Conservation (phyloP, 495 filamentous ascomycete species). For the Xylaria flabelliformis region DNA sequence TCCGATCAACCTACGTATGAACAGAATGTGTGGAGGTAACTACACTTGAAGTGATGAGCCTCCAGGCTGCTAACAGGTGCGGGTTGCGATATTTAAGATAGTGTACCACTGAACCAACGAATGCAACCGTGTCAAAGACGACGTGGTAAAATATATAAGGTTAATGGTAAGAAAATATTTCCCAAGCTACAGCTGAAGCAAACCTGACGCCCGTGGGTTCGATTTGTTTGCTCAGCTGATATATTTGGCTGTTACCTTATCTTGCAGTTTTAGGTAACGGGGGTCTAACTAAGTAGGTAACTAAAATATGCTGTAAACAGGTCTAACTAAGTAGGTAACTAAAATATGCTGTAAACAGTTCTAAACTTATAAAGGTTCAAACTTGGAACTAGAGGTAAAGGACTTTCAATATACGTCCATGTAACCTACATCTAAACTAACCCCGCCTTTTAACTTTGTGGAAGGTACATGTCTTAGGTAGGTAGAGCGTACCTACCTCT, state of each 20-base stretch:
- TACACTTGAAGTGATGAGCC: background rate
- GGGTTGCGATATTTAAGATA: background rate
- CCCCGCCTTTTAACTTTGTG: background rate
- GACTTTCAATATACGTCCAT: too few relatives aligned
- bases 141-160: background rate
- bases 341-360: background rate
- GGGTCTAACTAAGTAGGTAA: too few relatives aligned
- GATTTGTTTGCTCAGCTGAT: background rate
- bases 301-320: too few relatives aligned
- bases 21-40: background rate
- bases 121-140: constrained; percentile 12
- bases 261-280: constrained; percentile 5
- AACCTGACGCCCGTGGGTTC: background rate
- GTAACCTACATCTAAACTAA: background rate
- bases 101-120: background rate
- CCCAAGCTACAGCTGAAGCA: constrained; percentile 1
- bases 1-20: constrained; percentile 2
- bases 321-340: too few relatives aligned
- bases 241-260: background rate
- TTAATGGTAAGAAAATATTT: background rate
- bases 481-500: background rate
- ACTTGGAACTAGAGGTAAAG: too few relatives aligned
- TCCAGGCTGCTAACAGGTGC: background rate
- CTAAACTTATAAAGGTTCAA: background rate
- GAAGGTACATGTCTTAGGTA: background rate